Conservation (phyloP, 495 filamentous ascomycete genomes). For the Penicillium chermesinum region DNA sequence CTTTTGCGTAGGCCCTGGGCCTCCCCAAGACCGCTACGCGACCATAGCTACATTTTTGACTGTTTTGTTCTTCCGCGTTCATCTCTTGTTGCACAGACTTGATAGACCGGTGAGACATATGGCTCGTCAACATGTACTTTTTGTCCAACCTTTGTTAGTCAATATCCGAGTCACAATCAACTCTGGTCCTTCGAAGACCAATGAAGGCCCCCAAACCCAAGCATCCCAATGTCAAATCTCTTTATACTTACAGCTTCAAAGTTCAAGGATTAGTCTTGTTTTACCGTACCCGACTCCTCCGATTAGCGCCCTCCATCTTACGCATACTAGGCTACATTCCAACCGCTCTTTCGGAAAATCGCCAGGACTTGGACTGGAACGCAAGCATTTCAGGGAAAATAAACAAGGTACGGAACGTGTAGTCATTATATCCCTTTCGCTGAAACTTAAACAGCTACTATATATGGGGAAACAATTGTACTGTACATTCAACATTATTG, state of each 20-base stretch:
- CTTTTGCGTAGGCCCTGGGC: too few relatives aligned
- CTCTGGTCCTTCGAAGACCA: too few relatives aligned
- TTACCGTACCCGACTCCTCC: not conserved
- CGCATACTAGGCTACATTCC: too few relatives aligned
- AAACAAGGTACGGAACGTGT: not conserved
- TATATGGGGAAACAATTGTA: conserved; percentile 15
- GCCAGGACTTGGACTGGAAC: too few relatives aligned
- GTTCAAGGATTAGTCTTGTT: too few relatives aligned
- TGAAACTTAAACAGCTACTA: conserved; percentile 15
- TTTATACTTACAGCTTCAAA: too few relatives aligned
- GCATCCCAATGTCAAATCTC: too few relatives aligned
- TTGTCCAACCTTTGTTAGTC: too few relatives aligned
- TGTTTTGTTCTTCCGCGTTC: not conserved
- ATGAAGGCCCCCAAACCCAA: too few relatives aligned
- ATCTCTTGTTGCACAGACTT: not conserved
- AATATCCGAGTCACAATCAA: not conserved
- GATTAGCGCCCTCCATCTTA: not conserved
- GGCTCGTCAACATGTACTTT: not conserved
- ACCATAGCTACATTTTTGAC: too few relatives aligned
- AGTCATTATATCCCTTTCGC: conserved; percentile 18
- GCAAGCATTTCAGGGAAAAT: too few relatives aligned
- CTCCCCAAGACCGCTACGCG: too few relatives aligned
- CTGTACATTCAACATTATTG: conserved; percentile 19
- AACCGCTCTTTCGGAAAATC: not conserved
- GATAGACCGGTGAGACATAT: not conserved